Conservation (phyloP, 2,329 filamentous ascomycete genomes). For the Zymoseptoria crescenta region DNA sequence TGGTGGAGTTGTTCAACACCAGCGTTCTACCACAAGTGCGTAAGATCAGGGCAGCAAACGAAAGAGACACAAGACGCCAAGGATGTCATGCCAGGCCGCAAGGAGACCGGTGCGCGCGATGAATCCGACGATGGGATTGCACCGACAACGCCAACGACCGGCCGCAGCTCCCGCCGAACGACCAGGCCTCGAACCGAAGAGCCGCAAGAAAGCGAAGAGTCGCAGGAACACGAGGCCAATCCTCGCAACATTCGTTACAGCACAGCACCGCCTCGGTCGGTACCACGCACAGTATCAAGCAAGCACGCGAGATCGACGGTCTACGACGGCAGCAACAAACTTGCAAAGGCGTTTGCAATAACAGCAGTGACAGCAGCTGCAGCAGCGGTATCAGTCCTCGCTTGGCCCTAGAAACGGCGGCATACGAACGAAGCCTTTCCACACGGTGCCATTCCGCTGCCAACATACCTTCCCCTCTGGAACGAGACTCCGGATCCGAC, state of each 20-base stretch:
- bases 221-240: constrained; percentile 24
- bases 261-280: constrained; percentile 26
- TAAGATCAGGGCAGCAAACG: constrained; percentile 66
- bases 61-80: constrained; percentile 78
- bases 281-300: constrained; percentile 29
- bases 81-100: constrained; percentile 52
- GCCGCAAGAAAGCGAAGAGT: too few relatives aligned
- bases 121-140: constrained; percentile 42
- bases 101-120: constrained; percentile 50
- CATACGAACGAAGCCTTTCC: too few relatives aligned
- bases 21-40: constrained; percentile 70
- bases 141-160: too few relatives aligned
- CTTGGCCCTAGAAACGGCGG: too few relatives aligned
- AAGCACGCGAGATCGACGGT: constrained; percentile 36
- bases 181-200: constrained; percentile 33
- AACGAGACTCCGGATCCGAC: too few relatives aligned
- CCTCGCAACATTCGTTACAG: constrained; percentile 24
- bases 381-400: too few relatives aligned
- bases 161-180: constrained; percentile 20
- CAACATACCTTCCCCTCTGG: too few relatives aligned
- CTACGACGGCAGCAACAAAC: too few relatives aligned
- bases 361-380: too few relatives aligned
- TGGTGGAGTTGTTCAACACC: constrained; percentile 75
- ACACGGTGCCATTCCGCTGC: too few relatives aligned
- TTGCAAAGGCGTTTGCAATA: too few relatives aligned